Evolutionary conservation across 1,284 basidiomycete species (phyloP), one percentile per base, ranked within the genome.

Genomic region (Crocinoboletus sp.): DNA sequence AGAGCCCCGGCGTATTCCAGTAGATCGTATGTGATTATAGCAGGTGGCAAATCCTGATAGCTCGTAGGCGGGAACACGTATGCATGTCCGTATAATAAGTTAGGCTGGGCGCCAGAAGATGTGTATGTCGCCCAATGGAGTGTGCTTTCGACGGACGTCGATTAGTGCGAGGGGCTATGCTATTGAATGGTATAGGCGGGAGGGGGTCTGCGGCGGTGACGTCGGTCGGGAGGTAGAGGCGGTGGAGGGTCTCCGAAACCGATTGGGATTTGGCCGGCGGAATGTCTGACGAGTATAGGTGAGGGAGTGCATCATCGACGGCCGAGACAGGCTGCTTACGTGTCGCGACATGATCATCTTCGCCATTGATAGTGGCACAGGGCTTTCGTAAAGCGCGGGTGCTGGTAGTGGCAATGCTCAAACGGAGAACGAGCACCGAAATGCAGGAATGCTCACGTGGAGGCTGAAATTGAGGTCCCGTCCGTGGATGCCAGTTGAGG

Each of bases 341-440:
- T 62, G 60, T 41, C 60, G 60, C 29, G 60, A 65, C 60, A 63
- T 63, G 49, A 63, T 63, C 17, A 63, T 51, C 48, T 63, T 63
- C 40, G 60, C 60, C 64, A 66, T 66, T 6, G 60, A 63, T 29
- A 66, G 40, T 25, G 60, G 60, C 32, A 65, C 48, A 25, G 57
- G 63, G 51, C n/a, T 66, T 44, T 63, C 61, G 24, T 66, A 63
- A 11, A 66, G 49, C 0, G 62, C 64, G 12, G 60, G 60, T 12
- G 61, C 60, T 65, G 19, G 17, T 4, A 20, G 36, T 30, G 3
- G 22, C 15, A 6, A 30, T n/a, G 44, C 34, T 45, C 37, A 40
- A 22, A 41, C 8, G 17, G 15, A n/a, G 13, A 35, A 40, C n/a
- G 16, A 36, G 31, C 24, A 25, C 20, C 15, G 11, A 41, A 17